A percentile compares a stretch with the other conserved stretches of the same genome.
Evolutionary conservation across 2,329 filamentous ascomycete genomes (phyloP).

Genomic region (Thielaviopsis euricoi): DNA sequence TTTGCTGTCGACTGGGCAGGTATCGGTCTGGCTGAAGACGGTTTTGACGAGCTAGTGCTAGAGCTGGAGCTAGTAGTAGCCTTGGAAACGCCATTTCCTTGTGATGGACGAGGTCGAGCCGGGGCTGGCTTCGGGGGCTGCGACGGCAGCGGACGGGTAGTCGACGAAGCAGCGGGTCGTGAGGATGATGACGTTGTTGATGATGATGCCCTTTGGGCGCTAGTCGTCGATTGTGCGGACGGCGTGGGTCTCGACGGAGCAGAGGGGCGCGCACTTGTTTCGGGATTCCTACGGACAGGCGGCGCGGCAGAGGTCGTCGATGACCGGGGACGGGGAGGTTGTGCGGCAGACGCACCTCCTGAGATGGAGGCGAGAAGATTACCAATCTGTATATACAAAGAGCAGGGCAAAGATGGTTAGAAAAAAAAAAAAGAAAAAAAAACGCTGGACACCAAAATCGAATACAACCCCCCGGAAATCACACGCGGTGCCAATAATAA

Average conservation of each 20-base stretch:
- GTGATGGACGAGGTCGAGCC: constrained; percentile 1
- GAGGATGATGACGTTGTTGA: constrained; percentile 8
- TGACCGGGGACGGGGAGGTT: neutral
- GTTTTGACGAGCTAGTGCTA: neutral
- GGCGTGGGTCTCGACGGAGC: neutral
- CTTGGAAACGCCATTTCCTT: constrained; percentile 6
- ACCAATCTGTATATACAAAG: constrained; percentile 3
- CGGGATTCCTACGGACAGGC: neutral
- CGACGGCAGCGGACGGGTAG: constrained; percentile 17
- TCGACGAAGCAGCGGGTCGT: constrained; percentile 17
- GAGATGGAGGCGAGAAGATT: constrained; percentile 10
- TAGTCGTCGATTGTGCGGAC: neutral
- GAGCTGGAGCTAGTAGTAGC: neutral
- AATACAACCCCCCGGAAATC: neutral
- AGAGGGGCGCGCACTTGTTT: neutral
- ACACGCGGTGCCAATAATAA: neutral
- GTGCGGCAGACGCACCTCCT: neutral
- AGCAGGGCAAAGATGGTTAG: constrained; percentile 1
- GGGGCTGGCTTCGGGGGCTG: constrained; percentile 15
- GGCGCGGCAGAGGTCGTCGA: neutral
- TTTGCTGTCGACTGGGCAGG: neutral
- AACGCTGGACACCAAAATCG: too few relatives aligned
- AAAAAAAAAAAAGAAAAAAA: neutral
- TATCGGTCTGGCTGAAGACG: neutral
- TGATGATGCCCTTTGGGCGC: neutral